Conservation (phyloP, 768 basidiomycete genomes). For the Boletus bicolor region DNA sequence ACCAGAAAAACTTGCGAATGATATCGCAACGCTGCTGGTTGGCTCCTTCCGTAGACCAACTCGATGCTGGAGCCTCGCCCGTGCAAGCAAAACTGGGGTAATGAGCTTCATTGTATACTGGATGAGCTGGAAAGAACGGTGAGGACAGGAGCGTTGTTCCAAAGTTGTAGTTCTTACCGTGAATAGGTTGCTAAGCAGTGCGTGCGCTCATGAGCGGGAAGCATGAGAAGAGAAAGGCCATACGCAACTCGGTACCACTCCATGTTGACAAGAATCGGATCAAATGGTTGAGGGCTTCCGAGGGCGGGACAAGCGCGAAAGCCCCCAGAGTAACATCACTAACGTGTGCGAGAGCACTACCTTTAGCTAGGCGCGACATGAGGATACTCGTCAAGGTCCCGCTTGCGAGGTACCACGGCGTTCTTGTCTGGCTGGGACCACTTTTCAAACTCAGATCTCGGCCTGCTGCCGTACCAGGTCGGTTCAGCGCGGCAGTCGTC, state of each 20-base stretch:
- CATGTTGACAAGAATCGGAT: constrained; percentile 77
- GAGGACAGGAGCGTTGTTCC: neutral
- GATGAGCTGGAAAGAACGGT: constrained; percentile 48
- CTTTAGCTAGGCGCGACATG: constrained; percentile 54
- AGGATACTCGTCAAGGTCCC: neutral
- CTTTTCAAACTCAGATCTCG: neutral
- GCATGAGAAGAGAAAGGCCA: constrained; percentile 8
- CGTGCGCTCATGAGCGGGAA: constrained; percentile 9
- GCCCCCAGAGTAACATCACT: constrained; percentile 64
- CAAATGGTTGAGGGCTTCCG: constrained; percentile 66
- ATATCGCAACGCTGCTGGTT: constrained; percentile 50
- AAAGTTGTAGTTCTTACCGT: constrained; percentile 42
- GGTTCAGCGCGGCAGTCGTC: neutral
- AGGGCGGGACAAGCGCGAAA: constrained; percentile 56
- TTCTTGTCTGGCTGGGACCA: neutral
- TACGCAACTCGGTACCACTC: constrained; percentile 82
- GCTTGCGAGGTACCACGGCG: neutral
- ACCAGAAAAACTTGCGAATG: constrained; percentile 51
- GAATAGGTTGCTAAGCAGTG: constrained; percentile 61
- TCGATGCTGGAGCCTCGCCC: constrained; percentile 66
- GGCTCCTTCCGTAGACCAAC: constrained; percentile 56
- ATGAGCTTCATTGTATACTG: constrained; percentile 73
- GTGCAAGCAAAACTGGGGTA: constrained; percentile 59
- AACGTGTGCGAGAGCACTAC: constrained; percentile 47
- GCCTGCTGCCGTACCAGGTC: neutral